These are phyloP conservation scores for Holtermanniella nyarrowii DNA, from an alignment of 768 basidiomycete species.

Conservation along the genomic window DNA sequence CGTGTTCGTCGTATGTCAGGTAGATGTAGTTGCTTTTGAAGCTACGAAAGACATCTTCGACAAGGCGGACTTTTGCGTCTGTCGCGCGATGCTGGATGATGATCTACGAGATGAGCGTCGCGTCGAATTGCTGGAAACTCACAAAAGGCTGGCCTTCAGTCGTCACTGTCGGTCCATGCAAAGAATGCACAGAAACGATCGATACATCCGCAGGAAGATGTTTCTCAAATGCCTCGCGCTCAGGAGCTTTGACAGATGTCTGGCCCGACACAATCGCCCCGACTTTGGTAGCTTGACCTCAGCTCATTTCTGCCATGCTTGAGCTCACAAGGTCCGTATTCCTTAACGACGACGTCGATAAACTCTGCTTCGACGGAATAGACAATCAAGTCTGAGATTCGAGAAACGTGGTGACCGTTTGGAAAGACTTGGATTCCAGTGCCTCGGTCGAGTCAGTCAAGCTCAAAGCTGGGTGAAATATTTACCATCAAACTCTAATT, in stretches of 20 bases:
- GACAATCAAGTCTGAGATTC: constrained; percentile 83
- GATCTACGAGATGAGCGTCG: constrained; percentile 48
- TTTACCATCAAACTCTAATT: constrained; percentile 54
- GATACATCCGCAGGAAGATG: constrained; percentile 74
- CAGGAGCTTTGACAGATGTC: constrained; percentile 93
- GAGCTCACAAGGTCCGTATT: constrained; percentile 81
- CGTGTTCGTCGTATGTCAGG: constrained; percentile 92
- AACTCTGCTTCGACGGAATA: constrained; percentile 91
- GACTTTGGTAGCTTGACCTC: constrained; percentile 54
- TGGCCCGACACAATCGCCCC: constrained; percentile 89
- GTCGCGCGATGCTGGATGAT: constrained; percentile 77
- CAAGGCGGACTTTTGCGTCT: constrained; percentile 59
- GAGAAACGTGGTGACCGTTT: constrained; percentile 81
- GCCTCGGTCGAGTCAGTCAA: constrained; percentile 36
- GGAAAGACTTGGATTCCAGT: constrained; percentile 53
- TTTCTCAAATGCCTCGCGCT: constrained; percentile 71
- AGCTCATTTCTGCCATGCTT: neutral
- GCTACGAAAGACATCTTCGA: constrained; percentile 64
- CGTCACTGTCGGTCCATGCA: constrained; percentile 85
- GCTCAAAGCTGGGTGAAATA: neutral
- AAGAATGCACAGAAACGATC: constrained; percentile 85
- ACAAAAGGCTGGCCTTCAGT: constrained; percentile 85
- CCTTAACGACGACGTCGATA: constrained; percentile 67
- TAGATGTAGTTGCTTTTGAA: constrained; percentile 81
- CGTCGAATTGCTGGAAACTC: constrained; percentile 20